These are phyloP conservation scores for Amaranthus palmeri DNA, from an alignment of 148 eudicot species.

Conservation along the genomic window DNA sequence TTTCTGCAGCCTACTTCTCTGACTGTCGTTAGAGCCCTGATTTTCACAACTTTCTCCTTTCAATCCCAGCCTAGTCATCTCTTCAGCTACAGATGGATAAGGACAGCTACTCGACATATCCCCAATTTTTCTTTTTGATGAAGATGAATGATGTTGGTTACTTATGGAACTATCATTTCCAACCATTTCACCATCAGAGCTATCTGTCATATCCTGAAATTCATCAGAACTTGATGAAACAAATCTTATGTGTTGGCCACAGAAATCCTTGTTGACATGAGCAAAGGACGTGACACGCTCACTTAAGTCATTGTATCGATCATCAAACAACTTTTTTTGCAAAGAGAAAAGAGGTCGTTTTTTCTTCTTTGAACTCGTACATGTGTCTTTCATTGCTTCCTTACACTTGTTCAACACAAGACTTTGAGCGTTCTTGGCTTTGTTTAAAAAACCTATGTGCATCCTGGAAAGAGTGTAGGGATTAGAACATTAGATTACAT, in stretches of 20 bases:
- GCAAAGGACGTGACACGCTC: conserved; percentile 59
- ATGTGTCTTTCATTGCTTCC: conserved; percentile 22
- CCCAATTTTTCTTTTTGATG: conserved; percentile 26
- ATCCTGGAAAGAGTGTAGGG: conserved; percentile 33
- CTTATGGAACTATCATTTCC: conserved; percentile 20
- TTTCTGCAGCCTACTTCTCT: conserved; percentile 16
- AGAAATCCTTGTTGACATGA: conserved; percentile 38
- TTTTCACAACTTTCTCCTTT: conserved; percentile 33
- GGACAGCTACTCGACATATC: conserved; percentile 70
- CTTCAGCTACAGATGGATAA: conserved; percentile 85
- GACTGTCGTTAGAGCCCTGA: conserved; percentile 15
- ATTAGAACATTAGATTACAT: conserved; percentile 17
- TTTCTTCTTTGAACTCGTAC: conserved; percentile 23
- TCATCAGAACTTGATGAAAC: conserved; percentile 64
- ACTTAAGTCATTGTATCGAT: conserved; percentile 49
- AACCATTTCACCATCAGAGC: conserved; percentile 28
- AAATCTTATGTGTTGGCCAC: conserved; percentile 61
- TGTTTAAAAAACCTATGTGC: conserved; percentile 44
- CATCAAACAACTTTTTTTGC: conserved; percentile 70
- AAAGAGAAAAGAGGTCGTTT: conserved; percentile 58
- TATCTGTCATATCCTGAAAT: conserved; percentile 30
- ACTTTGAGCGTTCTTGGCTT: conserved; percentile 42
- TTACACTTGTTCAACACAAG: conserved; percentile 32
- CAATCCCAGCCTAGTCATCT: conserved; percentile 71
- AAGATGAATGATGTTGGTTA: conserved; percentile 26